Percentiles rank a stretch among this genome's conserved stretches.
phyloP scores from a whole-genome alignment of 164 flowering plant species.

The Liriodendron chinense region DNA sequence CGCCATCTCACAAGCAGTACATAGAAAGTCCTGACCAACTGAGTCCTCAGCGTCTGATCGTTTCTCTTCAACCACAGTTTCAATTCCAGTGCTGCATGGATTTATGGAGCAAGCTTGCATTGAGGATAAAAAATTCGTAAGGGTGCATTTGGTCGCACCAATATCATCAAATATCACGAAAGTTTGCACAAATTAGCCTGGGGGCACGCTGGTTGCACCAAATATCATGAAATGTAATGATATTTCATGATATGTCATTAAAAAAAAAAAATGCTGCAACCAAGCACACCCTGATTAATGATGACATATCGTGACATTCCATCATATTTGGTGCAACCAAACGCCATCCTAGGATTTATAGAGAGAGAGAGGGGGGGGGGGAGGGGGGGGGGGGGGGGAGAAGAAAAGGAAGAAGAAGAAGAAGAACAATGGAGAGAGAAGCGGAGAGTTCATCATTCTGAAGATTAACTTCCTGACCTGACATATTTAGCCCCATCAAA shows the following conservation, averaged over 20 bases:
- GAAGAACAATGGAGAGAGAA: too few relatives aligned
- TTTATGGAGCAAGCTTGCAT: not conserved
- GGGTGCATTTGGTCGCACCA: not conserved
- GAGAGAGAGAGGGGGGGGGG: too few relatives aligned
- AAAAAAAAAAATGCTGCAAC: too few relatives aligned
- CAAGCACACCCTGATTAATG: not conserved
- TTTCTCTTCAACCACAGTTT: slow-evolving; percentile 60
- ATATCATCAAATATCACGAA: not conserved
- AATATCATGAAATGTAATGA: too few relatives aligned
- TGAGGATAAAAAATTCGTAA: not conserved
- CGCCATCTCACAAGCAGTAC: slow-evolving; percentile 76
- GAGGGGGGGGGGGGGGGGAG: too few relatives aligned
- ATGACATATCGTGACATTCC: too few relatives aligned
- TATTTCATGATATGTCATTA: not conserved
- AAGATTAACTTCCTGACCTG: slow-evolving; percentile 38
- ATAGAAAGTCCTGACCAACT: slow-evolving; percentile 42
- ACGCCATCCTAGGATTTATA: too few relatives aligned
- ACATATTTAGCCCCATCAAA: slow-evolving; percentile 69
- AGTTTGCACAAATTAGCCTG: not conserved
- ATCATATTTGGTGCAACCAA: too few relatives aligned
- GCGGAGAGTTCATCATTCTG: not conserved
- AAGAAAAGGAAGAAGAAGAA: too few relatives aligned
- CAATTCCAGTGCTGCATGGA: slow-evolving; percentile 50
- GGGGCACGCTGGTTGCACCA: not conserved
- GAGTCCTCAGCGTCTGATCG: slow-evolving; percentile 23